Conservation (phyloP, 2,329 filamentous ascomycete species). For the Dothideomycetes sp. region DNA sequence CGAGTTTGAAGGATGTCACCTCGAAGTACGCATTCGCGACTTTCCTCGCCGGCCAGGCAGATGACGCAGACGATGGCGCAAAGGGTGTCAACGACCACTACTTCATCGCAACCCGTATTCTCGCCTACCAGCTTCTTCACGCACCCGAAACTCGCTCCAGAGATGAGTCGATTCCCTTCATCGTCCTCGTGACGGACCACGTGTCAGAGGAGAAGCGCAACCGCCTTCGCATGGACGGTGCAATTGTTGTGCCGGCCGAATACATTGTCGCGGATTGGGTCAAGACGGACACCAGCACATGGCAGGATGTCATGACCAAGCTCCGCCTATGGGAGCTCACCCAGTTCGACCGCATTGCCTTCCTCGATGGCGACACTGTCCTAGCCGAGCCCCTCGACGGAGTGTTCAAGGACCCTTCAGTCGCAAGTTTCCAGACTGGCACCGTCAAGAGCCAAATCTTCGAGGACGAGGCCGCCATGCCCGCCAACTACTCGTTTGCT, state of each 20-base stretch:
- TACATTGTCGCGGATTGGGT: conserved; percentile 22
- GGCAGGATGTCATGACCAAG: conserved; percentile 27
- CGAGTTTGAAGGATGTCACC: conserved; percentile 6
- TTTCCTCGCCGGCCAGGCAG: conserved; percentile 15
- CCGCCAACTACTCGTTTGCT: conserved; percentile 22
- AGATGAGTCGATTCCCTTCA: conserved; percentile 17
- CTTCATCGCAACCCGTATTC: conserved; percentile 19
- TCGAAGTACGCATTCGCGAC: conserved; percentile 18
- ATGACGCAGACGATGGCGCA: conserved; percentile 12
- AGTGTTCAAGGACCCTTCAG: conserved; percentile 24
- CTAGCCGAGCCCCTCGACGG: conserved; percentile 19
- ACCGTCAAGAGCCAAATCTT: too few relatives aligned
- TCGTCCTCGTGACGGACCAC: conserved; percentile 18
- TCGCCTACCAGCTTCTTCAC: conserved; percentile 21
- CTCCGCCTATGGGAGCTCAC: conserved; percentile 27
- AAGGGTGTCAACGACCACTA: conserved; percentile 18
- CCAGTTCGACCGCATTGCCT: conserved; percentile 24
- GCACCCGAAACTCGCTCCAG: conserved; percentile 17
- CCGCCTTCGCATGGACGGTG: conserved; percentile 18
- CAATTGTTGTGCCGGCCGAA: conserved; percentile 15
- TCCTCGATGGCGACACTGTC: conserved; percentile 25
- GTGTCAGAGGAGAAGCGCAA: conserved; percentile 17
- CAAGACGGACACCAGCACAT: conserved; percentile 17
- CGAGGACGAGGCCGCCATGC: conserved; percentile 18
- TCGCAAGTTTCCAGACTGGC: too few relatives aligned